A percentile compares a stretch with the other conserved stretches of the same genome.
Conservation (phyloP, 2,329 filamentous ascomycete genomes). For the Alternaria gansuensis region DNA sequence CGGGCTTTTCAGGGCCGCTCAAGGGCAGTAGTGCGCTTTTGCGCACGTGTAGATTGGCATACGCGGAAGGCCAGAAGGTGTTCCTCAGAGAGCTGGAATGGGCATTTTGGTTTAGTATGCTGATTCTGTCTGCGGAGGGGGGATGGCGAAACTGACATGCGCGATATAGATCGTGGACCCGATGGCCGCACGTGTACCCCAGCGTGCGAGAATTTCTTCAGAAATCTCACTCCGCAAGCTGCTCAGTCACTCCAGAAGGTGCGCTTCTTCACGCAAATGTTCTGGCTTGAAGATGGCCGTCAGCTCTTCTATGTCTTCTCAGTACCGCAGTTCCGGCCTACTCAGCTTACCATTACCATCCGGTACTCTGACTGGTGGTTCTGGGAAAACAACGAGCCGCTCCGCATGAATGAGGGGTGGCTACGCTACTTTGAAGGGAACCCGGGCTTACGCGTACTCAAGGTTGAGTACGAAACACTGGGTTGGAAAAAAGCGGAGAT, state of each 20-base stretch:
- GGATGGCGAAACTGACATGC: background rate
- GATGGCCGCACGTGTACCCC: slow-evolving; percentile 7
- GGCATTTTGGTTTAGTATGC: slow-evolving; percentile 22
- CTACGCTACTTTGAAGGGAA: slow-evolving; percentile 11
- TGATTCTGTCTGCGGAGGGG: too few relatives aligned
- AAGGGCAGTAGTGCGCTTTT: slow-evolving; percentile 20
- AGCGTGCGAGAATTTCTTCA: slow-evolving; percentile 13
- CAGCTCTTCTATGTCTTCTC: slow-evolving; percentile 4
- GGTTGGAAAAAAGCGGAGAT: slow-evolving; percentile 22
- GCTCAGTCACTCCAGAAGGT: slow-evolving; percentile 18
- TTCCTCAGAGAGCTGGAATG: slow-evolving; percentile 17
- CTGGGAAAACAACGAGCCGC: slow-evolving; percentile 96
- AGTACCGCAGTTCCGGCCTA: slow-evolving; percentile 14
- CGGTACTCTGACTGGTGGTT: slow-evolving; percentile 65
- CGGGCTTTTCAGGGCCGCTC: slow-evolving; percentile 16
- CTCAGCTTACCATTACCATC: slow-evolving; percentile 56
- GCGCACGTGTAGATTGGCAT: slow-evolving; percentile 19
- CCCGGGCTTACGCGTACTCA: slow-evolving; percentile 13
- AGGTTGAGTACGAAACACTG: slow-evolving; percentile 28
- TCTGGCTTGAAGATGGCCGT: slow-evolving; percentile 17
- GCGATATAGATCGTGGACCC: slow-evolving; percentile 17
- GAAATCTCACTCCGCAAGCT: slow-evolving; percentile 6
- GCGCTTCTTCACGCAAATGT: slow-evolving; percentile 24
- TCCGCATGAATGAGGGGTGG: slow-evolving; percentile 47
- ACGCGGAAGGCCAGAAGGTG: slow-evolving; percentile 19